These are phyloP conservation scores for Daedaleopsis sinensis DNA, from an alignment of 768 basidiomycete species.

Conservation along the genomic window DNA sequence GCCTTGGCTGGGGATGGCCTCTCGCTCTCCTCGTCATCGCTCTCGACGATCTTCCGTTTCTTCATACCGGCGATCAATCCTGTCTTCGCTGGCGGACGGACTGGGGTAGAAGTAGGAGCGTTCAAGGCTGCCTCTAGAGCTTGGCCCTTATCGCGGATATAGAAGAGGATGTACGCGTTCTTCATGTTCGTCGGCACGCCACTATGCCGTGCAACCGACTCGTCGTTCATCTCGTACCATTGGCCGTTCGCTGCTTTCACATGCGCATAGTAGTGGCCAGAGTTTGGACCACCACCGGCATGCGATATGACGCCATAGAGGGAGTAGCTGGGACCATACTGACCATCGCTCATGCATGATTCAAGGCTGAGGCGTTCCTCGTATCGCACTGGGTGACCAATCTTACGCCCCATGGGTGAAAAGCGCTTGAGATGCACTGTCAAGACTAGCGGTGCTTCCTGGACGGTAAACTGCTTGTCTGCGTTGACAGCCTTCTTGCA, in stretches of 20 bases:
- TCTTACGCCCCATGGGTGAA: conserved; percentile 87
- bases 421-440: conserved; percentile 97
- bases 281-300: conserved; percentile 90
- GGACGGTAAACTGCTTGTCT: conserved; percentile 86
- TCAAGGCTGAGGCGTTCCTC: conserved; percentile 72
- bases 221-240: conserved; percentile 98
- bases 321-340: conserved; percentile 77
- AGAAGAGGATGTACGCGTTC: conserved; percentile 94
- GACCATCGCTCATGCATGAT: conserved; percentile 81
- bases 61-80: conserved; percentile 52
- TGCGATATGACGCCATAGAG: conserved; percentile 94
- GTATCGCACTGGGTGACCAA: conserved; percentile 77
- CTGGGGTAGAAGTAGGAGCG: conserved; percentile 25
- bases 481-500: conserved; percentile 93
- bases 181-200: conserved; percentile 60
- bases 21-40: conserved; percentile 44
- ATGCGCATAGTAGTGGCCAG: conserved; percentile 92
- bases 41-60: conserved; percentile 55
- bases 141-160: conserved; percentile 81
- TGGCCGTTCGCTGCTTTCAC: conserved; percentile 68
- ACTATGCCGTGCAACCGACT: conserved; percentile 53
- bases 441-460: conserved; percentile 84
- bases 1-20: conserved; percentile 51
- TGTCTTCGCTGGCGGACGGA: conserved; percentile 34
- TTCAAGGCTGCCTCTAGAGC: conserved; percentile 62